Evolutionary conservation across 441 rosid species (phyloP).

Genomic region (Brassica balearica): DNA sequence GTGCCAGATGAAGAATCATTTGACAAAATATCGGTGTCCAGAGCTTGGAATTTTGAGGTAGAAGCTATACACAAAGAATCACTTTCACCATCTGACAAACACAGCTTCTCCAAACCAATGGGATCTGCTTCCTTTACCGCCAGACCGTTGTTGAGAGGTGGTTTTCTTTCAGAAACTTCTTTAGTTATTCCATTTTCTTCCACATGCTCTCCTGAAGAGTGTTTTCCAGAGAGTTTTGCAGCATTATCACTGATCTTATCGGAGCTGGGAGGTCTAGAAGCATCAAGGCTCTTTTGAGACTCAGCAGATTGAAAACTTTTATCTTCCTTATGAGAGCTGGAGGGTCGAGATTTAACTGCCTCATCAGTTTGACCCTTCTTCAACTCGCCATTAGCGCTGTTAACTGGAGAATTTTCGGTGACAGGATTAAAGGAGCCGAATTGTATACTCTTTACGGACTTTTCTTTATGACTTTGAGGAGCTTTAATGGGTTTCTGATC

Average conservation of each 20-base stretch:
- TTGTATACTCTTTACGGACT: constrained; percentile 52
- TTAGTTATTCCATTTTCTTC: constrained; percentile 57
- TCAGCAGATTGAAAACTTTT: constrained; percentile 40
- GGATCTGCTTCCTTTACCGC: constrained; percentile 43
- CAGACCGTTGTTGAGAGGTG: constrained; percentile 55
- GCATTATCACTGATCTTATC: constrained; percentile 42
- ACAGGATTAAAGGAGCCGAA: constrained; percentile 60
- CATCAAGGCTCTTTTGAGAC: constrained; percentile 44
- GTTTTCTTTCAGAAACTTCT: constrained; percentile 33
- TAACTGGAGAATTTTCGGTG: constrained; percentile 49
- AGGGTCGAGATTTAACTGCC: constrained; percentile 45
- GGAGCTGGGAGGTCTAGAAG: constrained; percentile 42
- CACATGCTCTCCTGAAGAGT: constrained; percentile 36
- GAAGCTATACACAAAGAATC: constrained; percentile 46
- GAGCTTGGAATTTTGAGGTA: constrained; percentile 57
- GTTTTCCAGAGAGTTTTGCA: constrained; percentile 37
- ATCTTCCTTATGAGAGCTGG: constrained; percentile 43
- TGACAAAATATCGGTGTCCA: constrained; percentile 50
- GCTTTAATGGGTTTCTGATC: constrained; percentile 52
- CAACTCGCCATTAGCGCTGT: constrained; percentile 46
- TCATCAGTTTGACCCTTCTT: constrained; percentile 46
- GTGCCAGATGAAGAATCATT: constrained; percentile 39
- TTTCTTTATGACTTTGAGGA: constrained; percentile 42
- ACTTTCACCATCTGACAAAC: constrained; percentile 50
- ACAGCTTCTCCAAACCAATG: constrained; percentile 44